Percentiles rank a stretch among this genome's conserved stretches.
Evolutionary conservation across 2,329 filamentous ascomycete species (phyloP).

Genomic region (Aspergillus oerlinghausenensis): DNA sequence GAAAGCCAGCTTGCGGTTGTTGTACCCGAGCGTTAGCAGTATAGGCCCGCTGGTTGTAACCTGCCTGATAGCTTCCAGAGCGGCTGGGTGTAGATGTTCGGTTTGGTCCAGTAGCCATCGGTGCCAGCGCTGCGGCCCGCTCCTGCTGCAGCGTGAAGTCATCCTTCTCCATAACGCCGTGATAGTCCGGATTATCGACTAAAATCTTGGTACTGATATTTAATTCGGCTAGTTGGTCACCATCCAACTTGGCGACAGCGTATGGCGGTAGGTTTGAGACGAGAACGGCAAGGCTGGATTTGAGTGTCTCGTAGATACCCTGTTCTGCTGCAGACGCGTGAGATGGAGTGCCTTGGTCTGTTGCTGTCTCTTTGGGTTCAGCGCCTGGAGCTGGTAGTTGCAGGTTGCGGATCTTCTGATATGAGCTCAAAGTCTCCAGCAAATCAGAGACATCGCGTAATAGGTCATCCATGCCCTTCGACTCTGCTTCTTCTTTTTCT

Average conservation of each 20-base stretch:
- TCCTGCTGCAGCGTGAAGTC: constrained; percentile 55
- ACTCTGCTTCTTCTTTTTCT: constrained; percentile 31
- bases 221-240: constrained; percentile 76
- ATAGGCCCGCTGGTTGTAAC: constrained; percentile 33
- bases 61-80: constrained; percentile 26
- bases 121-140: constrained; percentile 30
- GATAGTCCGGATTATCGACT: constrained; percentile 67
- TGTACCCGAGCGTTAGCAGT: constrained; percentile 25
- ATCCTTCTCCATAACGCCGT: constrained; percentile 79
- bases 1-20: constrained; percentile 24
- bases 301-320: constrained; percentile 66
- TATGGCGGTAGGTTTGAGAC: constrained; percentile 75
- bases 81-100: constrained; percentile 34
- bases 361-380: constrained; percentile 22
- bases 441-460: constrained; percentile 56
- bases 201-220: constrained; percentile 76
- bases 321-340: constrained; percentile 54
- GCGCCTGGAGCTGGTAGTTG: constrained; percentile 25
- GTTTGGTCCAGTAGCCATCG: constrained; percentile 27
- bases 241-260: constrained; percentile 78
- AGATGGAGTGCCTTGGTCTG: constrained; percentile 40
- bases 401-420: constrained; percentile 57
- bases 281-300: constrained; percentile 68
- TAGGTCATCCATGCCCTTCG: constrained; percentile 47
- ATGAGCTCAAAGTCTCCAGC: constrained; percentile 58